These are phyloP conservation scores for Aethionema arabicum DNA, from an alignment of 345 rosid genomes.

Conservation along the genomic window DNA sequence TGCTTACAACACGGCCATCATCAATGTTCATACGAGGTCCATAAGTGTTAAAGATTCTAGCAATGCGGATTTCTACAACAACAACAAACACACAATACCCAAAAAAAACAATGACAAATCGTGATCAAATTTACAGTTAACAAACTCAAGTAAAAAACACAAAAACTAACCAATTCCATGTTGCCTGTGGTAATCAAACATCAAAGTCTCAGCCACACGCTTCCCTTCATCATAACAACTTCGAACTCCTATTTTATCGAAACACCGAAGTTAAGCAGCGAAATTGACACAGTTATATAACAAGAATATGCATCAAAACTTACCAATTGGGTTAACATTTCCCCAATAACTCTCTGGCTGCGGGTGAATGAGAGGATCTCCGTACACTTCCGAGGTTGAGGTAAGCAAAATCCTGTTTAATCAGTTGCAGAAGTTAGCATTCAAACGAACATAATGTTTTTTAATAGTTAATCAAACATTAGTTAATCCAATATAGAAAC, in stretches of 20 bases:
- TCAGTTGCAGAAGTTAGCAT: too few species aligned
- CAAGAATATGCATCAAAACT: neutral
- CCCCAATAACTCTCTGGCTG: slow-evolving; percentile 98
- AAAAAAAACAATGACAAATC: slow-evolving; percentile 5
- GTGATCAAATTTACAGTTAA: neutral
- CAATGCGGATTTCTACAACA: slow-evolving; percentile 82
- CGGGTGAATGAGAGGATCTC: slow-evolving; percentile 93
- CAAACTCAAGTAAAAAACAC: too few species aligned
- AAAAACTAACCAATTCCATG: slow-evolving; percentile 71
- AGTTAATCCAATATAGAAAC: too few species aligned
- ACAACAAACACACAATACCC: slow-evolving; percentile 10
- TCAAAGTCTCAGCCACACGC: slow-evolving; percentile 96
- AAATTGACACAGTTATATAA: neutral
- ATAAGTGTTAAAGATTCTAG: slow-evolving; percentile 96
- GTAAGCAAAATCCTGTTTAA: slow-evolving; percentile 84
- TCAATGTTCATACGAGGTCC: slow-evolving; percentile 99
- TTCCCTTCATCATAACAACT: slow-evolving; percentile 99
- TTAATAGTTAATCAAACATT: too few species aligned
- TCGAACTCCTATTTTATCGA: slow-evolving; percentile 59
- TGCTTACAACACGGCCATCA: slow-evolving; percentile 99
- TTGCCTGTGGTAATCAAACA: slow-evolving; percentile 98
- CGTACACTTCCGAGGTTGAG: slow-evolving; percentile 95
- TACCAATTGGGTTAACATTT: slow-evolving; percentile 94
- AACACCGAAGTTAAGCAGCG: slow-evolving; percentile 4
- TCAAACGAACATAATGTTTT: too few species aligned